Conservation (phyloP, 2,329 filamentous ascomycete species). For the Chaetomium olivaceum region DNA sequence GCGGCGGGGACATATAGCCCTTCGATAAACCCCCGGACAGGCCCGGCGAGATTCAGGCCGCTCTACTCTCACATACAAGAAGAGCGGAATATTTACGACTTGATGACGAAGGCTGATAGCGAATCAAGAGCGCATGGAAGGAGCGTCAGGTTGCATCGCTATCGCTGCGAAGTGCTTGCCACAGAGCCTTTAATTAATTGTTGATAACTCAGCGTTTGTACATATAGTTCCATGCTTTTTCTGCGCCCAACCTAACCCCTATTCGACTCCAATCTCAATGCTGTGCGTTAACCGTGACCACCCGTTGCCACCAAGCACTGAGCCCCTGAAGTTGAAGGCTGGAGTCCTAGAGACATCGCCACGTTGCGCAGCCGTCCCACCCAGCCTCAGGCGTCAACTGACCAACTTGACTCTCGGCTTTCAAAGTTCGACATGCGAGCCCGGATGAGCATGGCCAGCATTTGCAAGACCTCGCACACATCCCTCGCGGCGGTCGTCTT, state of each 20-base stretch:
- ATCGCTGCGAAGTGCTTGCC: neutral
- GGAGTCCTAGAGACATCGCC: neutral
- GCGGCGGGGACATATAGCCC: neutral
- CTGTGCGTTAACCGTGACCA: neutral
- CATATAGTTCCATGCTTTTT: neutral
- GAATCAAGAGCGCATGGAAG: neutral
- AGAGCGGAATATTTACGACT: constrained; percentile 6
- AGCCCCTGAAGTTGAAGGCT: neutral
- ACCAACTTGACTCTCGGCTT: neutral
- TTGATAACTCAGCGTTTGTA: neutral
- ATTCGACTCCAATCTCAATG: neutral
- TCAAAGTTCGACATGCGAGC: neutral
- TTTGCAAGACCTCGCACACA: neutral
- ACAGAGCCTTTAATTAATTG: neutral
- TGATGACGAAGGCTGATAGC: neutral
- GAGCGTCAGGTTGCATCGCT: neutral
- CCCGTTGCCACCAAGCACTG: neutral
- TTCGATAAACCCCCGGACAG: neutral
- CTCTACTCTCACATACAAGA: neutral
- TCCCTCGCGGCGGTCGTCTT: neutral
- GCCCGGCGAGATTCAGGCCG: neutral
- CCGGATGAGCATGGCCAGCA: neutral
- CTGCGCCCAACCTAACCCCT: neutral
- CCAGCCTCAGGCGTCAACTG: neutral
- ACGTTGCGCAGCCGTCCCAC: neutral